Conservation (phyloP, 331 rosid species). For the Acacia concinna region DNA sequence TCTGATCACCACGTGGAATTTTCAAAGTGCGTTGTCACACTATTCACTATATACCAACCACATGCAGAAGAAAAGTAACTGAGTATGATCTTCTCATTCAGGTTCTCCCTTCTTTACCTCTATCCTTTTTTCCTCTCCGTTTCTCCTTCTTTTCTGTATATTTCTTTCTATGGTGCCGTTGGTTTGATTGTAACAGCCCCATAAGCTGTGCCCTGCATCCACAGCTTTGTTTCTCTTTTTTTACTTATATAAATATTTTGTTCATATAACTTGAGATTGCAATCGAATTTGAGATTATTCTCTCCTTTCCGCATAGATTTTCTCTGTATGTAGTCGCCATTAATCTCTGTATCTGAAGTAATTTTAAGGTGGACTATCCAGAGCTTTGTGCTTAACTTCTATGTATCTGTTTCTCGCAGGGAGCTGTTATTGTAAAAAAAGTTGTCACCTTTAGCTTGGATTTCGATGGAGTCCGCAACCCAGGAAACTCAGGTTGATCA, state of each 20-base stretch:
- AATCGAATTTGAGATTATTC: neutral
- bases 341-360: neutral
- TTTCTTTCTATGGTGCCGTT: neutral
- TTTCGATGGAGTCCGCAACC: conserved; percentile 43
- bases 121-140: neutral
- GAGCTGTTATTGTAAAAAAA: neutral
- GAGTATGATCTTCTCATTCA: neutral
- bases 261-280: conserved; percentile 1
- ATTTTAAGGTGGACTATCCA: neutral
- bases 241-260: neutral
- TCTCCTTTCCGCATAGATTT: neutral
- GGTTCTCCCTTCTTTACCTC: neutral
- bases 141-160: neutral
- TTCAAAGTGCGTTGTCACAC: conserved; percentile 32
- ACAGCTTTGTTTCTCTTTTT: neutral
- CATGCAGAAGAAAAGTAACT: conserved; percentile 2
- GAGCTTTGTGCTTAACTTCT: conserved; percentile 17
- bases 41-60: neutral
- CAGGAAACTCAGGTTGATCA: conserved; percentile 3
- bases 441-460: conserved; percentile 4
- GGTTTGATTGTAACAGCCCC: neutral
- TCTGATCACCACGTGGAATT: conserved; percentile 43
- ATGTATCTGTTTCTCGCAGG: neutral
- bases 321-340: neutral
- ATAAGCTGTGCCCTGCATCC: neutral